Conservation (phyloP, 169 alveolate species). For the Pseudocohnilembus persalinus region DNA sequence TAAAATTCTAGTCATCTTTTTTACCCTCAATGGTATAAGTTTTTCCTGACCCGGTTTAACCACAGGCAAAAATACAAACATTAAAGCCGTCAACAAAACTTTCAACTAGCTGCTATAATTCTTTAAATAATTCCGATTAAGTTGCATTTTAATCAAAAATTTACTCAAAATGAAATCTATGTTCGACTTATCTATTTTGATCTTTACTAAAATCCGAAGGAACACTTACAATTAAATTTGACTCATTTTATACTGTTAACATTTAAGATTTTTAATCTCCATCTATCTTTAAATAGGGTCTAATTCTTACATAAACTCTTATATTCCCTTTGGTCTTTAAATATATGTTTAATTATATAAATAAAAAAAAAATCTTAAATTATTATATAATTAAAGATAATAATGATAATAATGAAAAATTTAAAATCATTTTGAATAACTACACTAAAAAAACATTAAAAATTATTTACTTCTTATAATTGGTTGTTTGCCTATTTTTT, state of each 20-base stretch:
- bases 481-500: neutral
- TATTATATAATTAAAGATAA: too few species aligned
- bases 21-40: constrained; percentile 90
- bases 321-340: constrained; percentile 79
- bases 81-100: constrained; percentile 86
- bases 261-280: constrained; percentile 32
- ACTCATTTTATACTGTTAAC: constrained; percentile 12
- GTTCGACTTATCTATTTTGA: constrained; percentile 31
- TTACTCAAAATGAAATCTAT: constrained; percentile 42
- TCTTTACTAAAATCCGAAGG: constrained; percentile 48
- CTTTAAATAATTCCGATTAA: constrained; percentile 79
- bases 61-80: constrained; percentile 91
- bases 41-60: constrained; percentile 93
- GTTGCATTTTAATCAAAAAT: constrained; percentile 57
- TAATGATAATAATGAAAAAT: too few species aligned
- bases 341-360: neutral
- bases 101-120: constrained; percentile 65
- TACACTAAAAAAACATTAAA: too few species aligned
- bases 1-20: constrained; percentile 32
- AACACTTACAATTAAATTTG: constrained; percentile 41
- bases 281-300: constrained; percentile 75
- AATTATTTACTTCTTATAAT: constrained; percentile 10
- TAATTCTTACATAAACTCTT: constrained; percentile 85
- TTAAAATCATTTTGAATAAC: too few species aligned
- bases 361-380: too few species aligned